Percentiles rank a stretch among this genome's conserved stretches.
These are phyloP conservation scores for Petunia hybrid DNA, from an alignment of 305 asterid species.

Conservation along the genomic window DNA sequence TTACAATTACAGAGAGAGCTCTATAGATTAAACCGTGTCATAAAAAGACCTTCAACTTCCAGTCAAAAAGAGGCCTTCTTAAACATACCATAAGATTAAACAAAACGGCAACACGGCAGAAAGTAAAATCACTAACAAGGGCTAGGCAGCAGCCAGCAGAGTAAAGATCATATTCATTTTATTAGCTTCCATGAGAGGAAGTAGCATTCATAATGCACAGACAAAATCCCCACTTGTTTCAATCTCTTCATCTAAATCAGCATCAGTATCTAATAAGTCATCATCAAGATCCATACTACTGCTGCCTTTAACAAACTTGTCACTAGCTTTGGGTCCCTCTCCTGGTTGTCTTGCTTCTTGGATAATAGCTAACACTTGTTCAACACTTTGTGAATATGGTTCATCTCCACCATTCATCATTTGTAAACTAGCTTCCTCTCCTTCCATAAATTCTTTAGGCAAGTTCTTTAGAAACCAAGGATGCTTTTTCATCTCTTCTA, in stretches of 20 bases:
- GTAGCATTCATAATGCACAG: slow-evolving; percentile 51
- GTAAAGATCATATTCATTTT: too few relatives aligned
- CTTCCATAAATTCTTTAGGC: slow-evolving; percentile 54
- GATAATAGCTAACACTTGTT: slow-evolving; percentile 67
- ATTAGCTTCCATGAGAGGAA: too few relatives aligned
- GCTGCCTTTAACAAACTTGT: slow-evolving; percentile 49
- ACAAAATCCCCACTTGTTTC: slow-evolving; percentile 73
- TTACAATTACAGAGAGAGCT: too few relatives aligned
- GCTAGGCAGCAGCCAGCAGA: too few relatives aligned
- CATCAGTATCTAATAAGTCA: slow-evolving; percentile 60
- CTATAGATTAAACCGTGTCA: too few relatives aligned
- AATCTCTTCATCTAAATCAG: slow-evolving; percentile 53
- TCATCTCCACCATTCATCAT: slow-evolving; percentile 31
- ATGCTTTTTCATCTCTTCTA: slow-evolving; percentile 77
- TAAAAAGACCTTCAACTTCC: too few relatives aligned
- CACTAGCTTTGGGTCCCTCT: slow-evolving; percentile 42
- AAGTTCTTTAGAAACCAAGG: slow-evolving; percentile 74
- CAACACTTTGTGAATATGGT: slow-evolving; percentile 52
- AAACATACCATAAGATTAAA: too few relatives aligned
- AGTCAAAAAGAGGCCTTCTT: too few relatives aligned
- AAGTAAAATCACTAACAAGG: too few relatives aligned
- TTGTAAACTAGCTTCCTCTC: slow-evolving; percentile 47
- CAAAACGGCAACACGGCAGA: too few relatives aligned
- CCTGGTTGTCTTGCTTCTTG: slow-evolving; percentile 61
- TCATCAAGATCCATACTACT: slow-evolving; percentile 71